phyloP scores from a whole-genome alignment of 257 asterid genomes.

The Prunella vulgaris region DNA sequence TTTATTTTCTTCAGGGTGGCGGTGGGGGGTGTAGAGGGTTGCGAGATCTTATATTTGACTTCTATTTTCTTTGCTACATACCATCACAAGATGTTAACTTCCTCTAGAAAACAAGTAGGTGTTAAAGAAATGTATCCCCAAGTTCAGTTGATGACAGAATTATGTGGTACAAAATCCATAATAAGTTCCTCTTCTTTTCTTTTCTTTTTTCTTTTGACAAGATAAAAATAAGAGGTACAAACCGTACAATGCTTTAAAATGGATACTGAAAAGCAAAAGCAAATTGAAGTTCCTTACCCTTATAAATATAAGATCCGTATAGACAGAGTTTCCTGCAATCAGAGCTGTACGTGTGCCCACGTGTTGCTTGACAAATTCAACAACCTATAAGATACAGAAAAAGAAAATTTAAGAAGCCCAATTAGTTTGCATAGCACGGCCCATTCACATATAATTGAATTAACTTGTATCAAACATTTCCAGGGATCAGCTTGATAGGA shows the following conservation, averaged over 20 bases:
- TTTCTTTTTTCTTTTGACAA: neutral
- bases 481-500: constrained; percentile 1
- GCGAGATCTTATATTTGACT: neutral
- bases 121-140: neutral
- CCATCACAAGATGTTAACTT: neutral
- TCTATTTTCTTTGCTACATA: neutral
- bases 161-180: neutral
- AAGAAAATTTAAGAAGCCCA: constrained; percentile 1
- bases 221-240: neutral
- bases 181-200: neutral
- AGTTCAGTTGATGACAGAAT: neutral
- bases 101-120: constrained; percentile 1
- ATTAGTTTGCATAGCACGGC: neutral
- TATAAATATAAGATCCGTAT: constrained; percentile 68
- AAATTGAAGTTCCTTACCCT: constrained; percentile 47
- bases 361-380: constrained; percentile 71
- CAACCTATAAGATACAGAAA: constrained; percentile 45
- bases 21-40: neutral
- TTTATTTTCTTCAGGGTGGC: neutral
- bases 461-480: neutral
- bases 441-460: neutral
- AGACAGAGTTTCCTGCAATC: constrained; percentile 91
- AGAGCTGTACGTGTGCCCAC: constrained; percentile 58
- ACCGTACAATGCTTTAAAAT: neutral
- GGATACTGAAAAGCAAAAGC: neutral